These are phyloP conservation scores for Solanum arcanum DNA, from an alignment of 257 asterid species.

Conservation along the genomic window DNA sequence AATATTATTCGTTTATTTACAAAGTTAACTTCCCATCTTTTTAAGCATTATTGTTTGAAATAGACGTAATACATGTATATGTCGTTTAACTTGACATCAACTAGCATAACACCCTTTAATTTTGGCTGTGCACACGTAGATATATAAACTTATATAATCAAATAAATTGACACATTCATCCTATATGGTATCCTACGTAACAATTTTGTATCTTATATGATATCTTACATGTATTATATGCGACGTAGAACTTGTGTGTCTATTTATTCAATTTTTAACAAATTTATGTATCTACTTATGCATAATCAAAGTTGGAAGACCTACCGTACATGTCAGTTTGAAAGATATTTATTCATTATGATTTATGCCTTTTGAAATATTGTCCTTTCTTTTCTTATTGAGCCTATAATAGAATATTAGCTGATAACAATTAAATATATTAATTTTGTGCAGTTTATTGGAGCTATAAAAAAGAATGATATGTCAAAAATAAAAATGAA, in stretches of 20 bases:
- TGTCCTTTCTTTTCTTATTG: background rate
- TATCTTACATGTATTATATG: background rate
- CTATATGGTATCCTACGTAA: background rate
- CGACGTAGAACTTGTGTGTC: background rate
- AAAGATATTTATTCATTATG: no score
- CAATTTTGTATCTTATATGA: no score
- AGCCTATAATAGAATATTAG: background rate
- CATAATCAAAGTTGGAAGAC: background rate
- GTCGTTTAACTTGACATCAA: no score
- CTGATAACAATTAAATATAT: background rate
- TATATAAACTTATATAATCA: no score
- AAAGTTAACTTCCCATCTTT: background rate
- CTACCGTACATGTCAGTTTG: background rate
- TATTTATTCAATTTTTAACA: no score
- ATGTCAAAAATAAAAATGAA: background rate
- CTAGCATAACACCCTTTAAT: no score
- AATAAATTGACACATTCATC: background rate
- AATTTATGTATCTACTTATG: background rate
- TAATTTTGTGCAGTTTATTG: background rate
- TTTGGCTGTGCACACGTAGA: accelerated
- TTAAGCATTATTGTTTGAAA: no score
- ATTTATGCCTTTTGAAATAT: background rate
- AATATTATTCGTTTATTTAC: background rate
- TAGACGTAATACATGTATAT: no score
- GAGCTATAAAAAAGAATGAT: background rate